Percentiles rank a stretch among this genome's conserved stretches.
Conservation (phyloP, 495 filamentous ascomycete species). For the Daldinia concentrica region DNA sequence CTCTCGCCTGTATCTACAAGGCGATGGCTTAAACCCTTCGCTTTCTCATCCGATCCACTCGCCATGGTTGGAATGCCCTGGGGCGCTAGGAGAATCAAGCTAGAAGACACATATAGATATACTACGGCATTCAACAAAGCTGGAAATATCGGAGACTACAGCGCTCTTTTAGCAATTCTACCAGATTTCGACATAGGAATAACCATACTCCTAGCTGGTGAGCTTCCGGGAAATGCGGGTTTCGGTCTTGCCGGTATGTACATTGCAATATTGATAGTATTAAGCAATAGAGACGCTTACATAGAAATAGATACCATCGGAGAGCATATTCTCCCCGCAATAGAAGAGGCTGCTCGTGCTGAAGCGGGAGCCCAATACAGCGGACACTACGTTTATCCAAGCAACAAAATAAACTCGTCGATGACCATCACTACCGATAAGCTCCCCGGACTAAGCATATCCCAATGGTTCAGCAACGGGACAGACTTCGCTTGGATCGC, state of each 20-base stretch:
- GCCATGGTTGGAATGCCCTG: conserved; percentile 65
- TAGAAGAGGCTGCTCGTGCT: conserved; percentile 49
- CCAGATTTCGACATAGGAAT: conserved; percentile 66
- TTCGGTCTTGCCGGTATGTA: conserved; percentile 48
- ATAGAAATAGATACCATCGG: conserved; percentile 44
- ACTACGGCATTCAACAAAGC: conserved; percentile 64
- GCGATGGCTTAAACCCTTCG: conserved; percentile 66
- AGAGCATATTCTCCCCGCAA: conserved; percentile 49
- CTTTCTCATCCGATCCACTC: conserved; percentile 58
- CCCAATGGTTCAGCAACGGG: conserved; percentile 62
- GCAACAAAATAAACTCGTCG: conserved; percentile 51
- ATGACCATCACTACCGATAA: conserved; percentile 53
- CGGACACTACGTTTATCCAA: conserved; percentile 51
- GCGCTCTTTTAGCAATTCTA: conserved; percentile 57
- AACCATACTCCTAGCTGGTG: conserved; percentile 60
- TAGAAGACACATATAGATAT: conserved; percentile 49
- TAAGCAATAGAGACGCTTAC: conserved; percentile 9
- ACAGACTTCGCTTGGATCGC: conserved; percentile 54
- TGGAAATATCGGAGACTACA: conserved; percentile 61
- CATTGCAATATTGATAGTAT: background rate
- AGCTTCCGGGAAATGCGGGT: conserved; percentile 45
- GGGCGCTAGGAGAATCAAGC: conserved; percentile 60
- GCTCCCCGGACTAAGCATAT: conserved; percentile 57
- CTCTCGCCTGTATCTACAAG: conserved; percentile 59
- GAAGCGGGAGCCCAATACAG: conserved; percentile 51